Evolutionary conservation across 2,329 filamentous ascomycete species (phyloP).

Genomic region (Alternaria viburni): DNA sequence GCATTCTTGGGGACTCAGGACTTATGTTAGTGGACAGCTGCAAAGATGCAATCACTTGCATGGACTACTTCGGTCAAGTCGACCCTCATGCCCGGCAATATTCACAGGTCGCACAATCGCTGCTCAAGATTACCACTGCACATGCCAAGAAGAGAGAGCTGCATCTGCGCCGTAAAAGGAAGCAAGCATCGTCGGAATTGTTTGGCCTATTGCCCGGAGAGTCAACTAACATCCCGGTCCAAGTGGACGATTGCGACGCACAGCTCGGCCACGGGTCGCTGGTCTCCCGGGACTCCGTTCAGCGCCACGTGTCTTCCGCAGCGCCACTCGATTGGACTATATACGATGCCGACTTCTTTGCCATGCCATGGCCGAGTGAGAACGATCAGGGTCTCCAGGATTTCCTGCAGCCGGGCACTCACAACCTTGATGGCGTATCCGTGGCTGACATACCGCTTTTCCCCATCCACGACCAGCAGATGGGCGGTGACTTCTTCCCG

Average conservation of each 20-base stretch:
- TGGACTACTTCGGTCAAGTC: constrained; percentile 35
- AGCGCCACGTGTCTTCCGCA: constrained; percentile 7
- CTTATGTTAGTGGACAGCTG: constrained; percentile 29
- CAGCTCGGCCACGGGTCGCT: constrained; percentile 2
- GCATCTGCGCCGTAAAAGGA: constrained; percentile 29
- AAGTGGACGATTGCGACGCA: neutral
- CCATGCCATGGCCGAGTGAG: constrained; percentile 38
- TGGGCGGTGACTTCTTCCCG: constrained; percentile 14
- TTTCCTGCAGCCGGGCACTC: constrained; percentile 40
- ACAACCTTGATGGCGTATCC: constrained; percentile 36
- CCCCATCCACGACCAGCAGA: constrained; percentile 39
- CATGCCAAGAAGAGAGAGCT: constrained; percentile 34
- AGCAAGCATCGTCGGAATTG: constrained; percentile 37
- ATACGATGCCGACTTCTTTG: constrained; percentile 41
- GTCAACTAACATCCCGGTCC: neutral
- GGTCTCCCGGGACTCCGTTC: constrained; percentile 5
- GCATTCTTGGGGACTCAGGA: constrained; percentile 32
- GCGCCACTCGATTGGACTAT: constrained; percentile 38
- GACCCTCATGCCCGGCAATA: constrained; percentile 43
- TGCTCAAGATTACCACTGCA: constrained; percentile 32
- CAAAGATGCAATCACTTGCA: constrained; percentile 28
- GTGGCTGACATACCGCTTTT: constrained; percentile 42
- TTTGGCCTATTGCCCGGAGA: constrained; percentile 34
- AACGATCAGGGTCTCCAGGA: constrained; percentile 40
- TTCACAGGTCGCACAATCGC: constrained; percentile 32